Conservation (phyloP, 768 basidiomycete genomes). For the Mycena epipterygia region DNA sequence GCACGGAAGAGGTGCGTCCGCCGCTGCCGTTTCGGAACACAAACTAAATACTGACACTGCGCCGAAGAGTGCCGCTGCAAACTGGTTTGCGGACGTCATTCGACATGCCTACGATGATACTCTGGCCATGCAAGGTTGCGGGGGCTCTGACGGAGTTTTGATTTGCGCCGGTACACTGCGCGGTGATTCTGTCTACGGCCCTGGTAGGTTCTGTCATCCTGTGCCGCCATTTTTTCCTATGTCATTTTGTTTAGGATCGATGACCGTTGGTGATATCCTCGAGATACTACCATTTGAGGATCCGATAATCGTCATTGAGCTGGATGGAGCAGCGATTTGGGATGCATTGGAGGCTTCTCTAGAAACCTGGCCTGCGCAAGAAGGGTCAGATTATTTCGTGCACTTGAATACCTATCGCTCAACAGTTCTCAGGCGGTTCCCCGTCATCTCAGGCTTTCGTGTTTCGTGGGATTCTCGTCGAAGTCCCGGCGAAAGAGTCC, state of each 20-base stretch:
- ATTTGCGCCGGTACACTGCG: conserved; percentile 88
- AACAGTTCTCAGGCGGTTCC: conserved; percentile 77
- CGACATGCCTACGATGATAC: conserved; percentile 87
- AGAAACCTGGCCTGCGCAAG: conserved; percentile 88
- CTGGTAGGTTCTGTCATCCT: conserved; percentile 63
- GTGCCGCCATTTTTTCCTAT: neutral
- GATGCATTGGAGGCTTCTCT: conserved; percentile 81
- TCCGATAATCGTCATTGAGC: conserved; percentile 82
- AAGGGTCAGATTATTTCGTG: conserved; percentile 70
- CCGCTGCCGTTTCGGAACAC: neutral
- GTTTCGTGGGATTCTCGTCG: conserved; percentile 90
- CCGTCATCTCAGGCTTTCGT: conserved; percentile 85
- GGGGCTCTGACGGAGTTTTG: conserved; percentile 84
- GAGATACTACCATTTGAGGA: conserved; percentile 94
- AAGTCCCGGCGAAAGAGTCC: conserved; percentile 78
- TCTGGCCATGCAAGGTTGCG: conserved; percentile 66
- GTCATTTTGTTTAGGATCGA: conserved; percentile 59
- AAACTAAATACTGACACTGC: neutral
- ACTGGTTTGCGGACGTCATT: conserved; percentile 91
- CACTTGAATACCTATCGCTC: neutral
- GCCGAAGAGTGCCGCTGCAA: conserved; percentile 75
- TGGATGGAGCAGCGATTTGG: conserved; percentile 87
- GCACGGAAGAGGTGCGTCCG: conserved; percentile 73
- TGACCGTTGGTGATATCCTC: conserved; percentile 89
- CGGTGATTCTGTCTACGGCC: conserved; percentile 88